Evolutionary conservation across 441 rosid species (phyloP).

Genomic region (Pelargonium citronellum): DNA sequence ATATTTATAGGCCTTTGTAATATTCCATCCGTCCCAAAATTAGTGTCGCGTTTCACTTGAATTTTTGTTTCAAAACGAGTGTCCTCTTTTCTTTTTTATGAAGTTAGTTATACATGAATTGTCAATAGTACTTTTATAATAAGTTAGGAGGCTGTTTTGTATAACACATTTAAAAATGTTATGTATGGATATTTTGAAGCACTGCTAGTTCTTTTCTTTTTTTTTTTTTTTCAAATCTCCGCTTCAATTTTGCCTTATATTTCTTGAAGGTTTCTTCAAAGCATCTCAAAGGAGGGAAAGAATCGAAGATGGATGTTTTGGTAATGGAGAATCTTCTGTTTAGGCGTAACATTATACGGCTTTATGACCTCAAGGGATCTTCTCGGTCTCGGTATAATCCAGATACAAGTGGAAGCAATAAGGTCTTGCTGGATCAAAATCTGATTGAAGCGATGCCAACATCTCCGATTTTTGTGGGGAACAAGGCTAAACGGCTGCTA

Average conservation of each 20-base stretch:
- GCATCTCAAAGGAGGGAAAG: slow-evolving; percentile 76
- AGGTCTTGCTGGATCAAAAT: slow-evolving; percentile 92
- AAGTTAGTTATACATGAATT: too few relatives aligned
- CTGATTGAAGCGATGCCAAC: slow-evolving; percentile 98
- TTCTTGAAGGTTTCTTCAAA: slow-evolving; percentile 55
- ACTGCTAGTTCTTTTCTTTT: neutral
- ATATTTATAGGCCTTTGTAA: neutral
- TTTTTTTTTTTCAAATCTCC: too few relatives aligned
- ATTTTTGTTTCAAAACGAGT: too few relatives aligned
- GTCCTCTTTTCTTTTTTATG: too few relatives aligned
- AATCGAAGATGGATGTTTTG: slow-evolving; percentile 78
- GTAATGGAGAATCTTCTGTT: slow-evolving; percentile 96
- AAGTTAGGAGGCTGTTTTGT: neutral
- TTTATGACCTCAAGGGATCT: slow-evolving; percentile 96
- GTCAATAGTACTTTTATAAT: too few relatives aligned
- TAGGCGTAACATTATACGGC: slow-evolving; percentile 60
- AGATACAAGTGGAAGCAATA: slow-evolving; percentile 83
- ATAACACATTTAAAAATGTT: neutral
- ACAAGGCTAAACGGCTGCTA: slow-evolving; percentile 80
- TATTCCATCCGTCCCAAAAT: too few relatives aligned
- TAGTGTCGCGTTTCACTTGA: too few relatives aligned
- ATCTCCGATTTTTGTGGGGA: slow-evolving; percentile 88
- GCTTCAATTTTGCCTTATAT: neutral
- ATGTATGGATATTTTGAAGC: neutral
- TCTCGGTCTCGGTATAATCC: slow-evolving; percentile 86